phyloP scores from a whole-genome alignment of 1,139 yeast species.

The Blastobotrys niveus region DNA sequence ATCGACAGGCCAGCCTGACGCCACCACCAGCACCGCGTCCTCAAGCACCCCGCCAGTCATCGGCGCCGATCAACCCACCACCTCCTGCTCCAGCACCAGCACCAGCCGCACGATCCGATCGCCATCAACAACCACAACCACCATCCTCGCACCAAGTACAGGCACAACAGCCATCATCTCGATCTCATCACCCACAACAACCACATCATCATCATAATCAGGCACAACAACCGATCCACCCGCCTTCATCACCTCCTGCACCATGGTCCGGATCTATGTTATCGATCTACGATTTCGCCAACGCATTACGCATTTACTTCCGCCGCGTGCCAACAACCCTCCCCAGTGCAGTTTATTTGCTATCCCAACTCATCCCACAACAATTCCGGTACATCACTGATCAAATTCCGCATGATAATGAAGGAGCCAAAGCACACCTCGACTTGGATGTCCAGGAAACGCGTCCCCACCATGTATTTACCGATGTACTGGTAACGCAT shows the following conservation, averaged over 20 bases:
- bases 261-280: conserved; percentile 13
- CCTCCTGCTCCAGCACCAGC: conserved; percentile 9
- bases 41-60: too few relatives aligned
- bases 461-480: neutral
- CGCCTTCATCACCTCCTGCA: conserved; percentile 3
- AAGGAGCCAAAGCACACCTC: neutral
- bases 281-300: conserved; percentile 5
- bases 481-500: conserved; percentile 5
- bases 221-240: neutral
- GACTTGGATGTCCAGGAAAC: neutral
- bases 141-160: neutral
- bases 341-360: conserved; percentile 1
- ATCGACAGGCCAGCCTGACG: too few relatives aligned
- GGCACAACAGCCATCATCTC: neutral
- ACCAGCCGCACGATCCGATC: neutral
- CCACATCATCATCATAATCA: neutral
- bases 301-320: conserved; percentile 6
- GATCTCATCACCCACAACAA: neutral
- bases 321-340: neutral
- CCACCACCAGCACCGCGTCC: too few relatives aligned
- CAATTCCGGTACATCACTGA: neutral
- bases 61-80: too few relatives aligned
- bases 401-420: conserved; percentile 1
- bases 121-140: neutral
- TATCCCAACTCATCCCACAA: neutral